Percentiles rank a stretch among this genome's conserved stretches.
Conservation (phyloP, 495 filamentous ascomycete species). For the Penicillium paxilli region DNA sequence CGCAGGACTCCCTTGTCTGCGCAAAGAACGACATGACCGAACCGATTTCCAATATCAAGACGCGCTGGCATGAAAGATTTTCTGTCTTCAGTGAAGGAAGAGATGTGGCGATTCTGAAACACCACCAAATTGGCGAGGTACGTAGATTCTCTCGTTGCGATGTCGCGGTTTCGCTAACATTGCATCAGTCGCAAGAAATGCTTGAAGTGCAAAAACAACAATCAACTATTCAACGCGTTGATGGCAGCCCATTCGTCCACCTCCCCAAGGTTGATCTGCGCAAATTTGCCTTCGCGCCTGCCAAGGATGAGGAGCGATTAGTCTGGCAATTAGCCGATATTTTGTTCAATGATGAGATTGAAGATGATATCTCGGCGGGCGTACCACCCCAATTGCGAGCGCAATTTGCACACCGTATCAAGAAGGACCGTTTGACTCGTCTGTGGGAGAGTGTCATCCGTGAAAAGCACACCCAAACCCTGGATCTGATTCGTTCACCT, state of each 20-base stretch:
- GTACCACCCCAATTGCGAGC: slow-evolving; percentile 39
- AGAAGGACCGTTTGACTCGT: slow-evolving; percentile 51
- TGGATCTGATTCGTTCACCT: slow-evolving; percentile 51
- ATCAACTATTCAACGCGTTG: slow-evolving; percentile 35
- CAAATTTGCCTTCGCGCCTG: slow-evolving; percentile 34
- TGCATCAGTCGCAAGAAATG: slow-evolving; percentile 30
- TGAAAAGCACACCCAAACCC: slow-evolving; percentile 43
- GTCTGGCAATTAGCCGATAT: slow-evolving; percentile 68
- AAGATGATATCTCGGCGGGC: slow-evolving; percentile 45
- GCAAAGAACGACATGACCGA: slow-evolving; percentile 36
- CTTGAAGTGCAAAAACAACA: slow-evolving; percentile 38
- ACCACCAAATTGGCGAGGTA: slow-evolving; percentile 26
- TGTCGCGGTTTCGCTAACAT: slow-evolving; percentile 4
- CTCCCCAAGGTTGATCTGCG: slow-evolving; percentile 32
- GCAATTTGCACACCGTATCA: slow-evolving; percentile 49
- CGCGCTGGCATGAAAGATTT: slow-evolving; percentile 35
- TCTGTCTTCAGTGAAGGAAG: slow-evolving; percentile 41
- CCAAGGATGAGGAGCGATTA: slow-evolving; percentile 36
- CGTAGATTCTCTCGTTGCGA: slow-evolving; percentile 8
- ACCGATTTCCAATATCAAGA: slow-evolving; percentile 18
- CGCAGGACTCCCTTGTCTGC: slow-evolving; percentile 70
- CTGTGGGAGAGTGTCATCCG: slow-evolving; percentile 51
- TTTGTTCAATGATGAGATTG: slow-evolving; percentile 72
- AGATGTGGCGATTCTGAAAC: slow-evolving; percentile 33
- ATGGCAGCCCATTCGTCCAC: slow-evolving; percentile 41